These are phyloP conservation scores for Chlorella sp. DNA, from an alignment of 139 green algal species.

Conservation along the genomic window DNA sequence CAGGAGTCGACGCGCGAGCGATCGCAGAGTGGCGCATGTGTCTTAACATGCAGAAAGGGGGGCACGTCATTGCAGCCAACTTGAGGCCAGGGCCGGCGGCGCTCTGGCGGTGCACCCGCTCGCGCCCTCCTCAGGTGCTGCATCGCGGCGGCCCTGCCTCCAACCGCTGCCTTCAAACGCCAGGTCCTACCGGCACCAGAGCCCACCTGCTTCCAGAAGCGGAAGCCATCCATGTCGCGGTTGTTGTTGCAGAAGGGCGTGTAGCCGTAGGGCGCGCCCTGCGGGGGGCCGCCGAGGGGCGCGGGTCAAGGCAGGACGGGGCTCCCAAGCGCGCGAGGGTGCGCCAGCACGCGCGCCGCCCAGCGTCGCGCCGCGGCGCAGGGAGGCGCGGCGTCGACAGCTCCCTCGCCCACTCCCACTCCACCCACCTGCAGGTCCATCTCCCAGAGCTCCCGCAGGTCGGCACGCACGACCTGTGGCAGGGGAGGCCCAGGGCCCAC, in stretches of 20 bases:
- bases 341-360: too few relatives aligned
- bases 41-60: too few relatives aligned
- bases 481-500: too few relatives aligned
- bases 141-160: not conserved
- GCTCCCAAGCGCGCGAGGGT: too few relatives aligned
- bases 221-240: constrained; percentile 94
- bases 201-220: constrained; percentile 92
- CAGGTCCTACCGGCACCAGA: not conserved
- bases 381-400: not conserved
- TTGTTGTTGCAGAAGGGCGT: constrained; percentile 99
- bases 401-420: not conserved
- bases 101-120: too few relatives aligned
- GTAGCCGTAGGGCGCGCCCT: constrained; percentile 92
- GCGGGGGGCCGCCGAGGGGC: not conserved
- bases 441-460: constrained; percentile 91
- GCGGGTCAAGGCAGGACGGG: not conserved
- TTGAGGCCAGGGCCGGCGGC: too few relatives aligned
- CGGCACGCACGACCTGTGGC: constrained; percentile 85
- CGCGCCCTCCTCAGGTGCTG: too few relatives aligned
- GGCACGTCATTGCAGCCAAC: too few relatives aligned
- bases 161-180: not conserved
- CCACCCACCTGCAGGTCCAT: constrained; percentile 84
- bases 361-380: too few relatives aligned
- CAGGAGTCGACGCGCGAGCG: too few relatives aligned
- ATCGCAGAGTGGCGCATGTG: too few relatives aligned